phyloP scores from a whole-genome alignment of 2,329 filamentous ascomycete genomes.

The Didymella keratinophila region DNA sequence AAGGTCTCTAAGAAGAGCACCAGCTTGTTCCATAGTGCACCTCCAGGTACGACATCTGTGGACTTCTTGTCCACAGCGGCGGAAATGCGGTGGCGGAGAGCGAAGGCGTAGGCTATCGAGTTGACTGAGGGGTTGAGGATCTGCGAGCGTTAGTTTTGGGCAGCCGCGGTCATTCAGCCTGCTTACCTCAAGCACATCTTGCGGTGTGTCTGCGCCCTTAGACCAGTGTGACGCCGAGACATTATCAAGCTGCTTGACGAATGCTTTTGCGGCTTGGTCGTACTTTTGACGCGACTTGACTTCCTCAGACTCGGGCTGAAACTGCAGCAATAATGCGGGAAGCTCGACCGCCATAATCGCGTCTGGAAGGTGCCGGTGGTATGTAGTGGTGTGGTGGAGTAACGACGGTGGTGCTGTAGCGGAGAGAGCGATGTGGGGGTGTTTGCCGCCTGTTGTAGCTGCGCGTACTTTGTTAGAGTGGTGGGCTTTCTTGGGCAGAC shows the following conservation, averaged over 20 bases:
- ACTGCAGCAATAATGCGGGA: conserved; percentile 40
- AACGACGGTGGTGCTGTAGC: conserved; percentile 18
- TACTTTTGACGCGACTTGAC: conserved; percentile 50
- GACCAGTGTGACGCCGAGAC: conserved; percentile 43
- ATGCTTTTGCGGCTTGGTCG: conserved; percentile 47
- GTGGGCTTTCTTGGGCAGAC: background rate
- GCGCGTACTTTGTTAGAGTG: background rate
- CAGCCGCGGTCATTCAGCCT: background rate
- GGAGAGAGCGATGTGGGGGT: conserved; percentile 32
- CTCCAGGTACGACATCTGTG: conserved; percentile 54
- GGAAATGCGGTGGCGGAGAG: conserved; percentile 60
- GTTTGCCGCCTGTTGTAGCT: conserved; percentile 16
- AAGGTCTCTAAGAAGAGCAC: conserved; percentile 58
- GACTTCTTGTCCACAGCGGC: conserved; percentile 46
- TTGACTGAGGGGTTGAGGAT: conserved; percentile 65
- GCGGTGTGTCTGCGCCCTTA: conserved; percentile 49
- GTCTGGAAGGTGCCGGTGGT: background rate
- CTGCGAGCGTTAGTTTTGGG: conserved; percentile 5
- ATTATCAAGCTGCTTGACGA: conserved; percentile 47
- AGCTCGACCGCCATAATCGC: conserved; percentile 43
- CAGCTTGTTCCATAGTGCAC: conserved; percentile 59
- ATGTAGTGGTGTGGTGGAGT: conserved; percentile 10
- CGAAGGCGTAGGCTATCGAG: conserved; percentile 66
- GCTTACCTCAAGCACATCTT: conserved; percentile 52
- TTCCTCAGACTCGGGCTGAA: conserved; percentile 46